Conservation (phyloP, 2,329 filamentous ascomycete genomes). For the Talaromyces albobiverticillius region DNA sequence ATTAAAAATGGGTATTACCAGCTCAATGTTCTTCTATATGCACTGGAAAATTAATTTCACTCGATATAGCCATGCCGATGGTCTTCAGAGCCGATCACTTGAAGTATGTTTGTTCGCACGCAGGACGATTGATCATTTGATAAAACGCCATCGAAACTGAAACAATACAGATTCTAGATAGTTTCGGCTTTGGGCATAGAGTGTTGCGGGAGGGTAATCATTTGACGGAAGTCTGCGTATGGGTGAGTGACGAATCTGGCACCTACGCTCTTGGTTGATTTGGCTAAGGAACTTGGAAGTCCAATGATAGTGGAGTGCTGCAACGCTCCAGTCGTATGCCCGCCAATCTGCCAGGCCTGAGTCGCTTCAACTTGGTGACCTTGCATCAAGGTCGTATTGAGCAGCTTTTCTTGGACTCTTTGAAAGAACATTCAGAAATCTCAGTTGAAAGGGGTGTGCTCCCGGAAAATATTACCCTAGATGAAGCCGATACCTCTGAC, state of each 20-base stretch:
- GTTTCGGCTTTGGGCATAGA: conserved; percentile 64
- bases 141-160: too few relatives aligned
- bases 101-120: too few relatives aligned
- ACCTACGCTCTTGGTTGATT: too few relatives aligned
- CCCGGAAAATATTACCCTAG: conserved; percentile 55
- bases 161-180: conserved; percentile 76
- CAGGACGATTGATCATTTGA: too few relatives aligned
- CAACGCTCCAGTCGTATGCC: conserved; percentile 3
- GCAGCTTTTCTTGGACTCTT: conserved; percentile 62
- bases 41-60: conserved; percentile 46
- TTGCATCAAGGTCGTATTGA: conserved; percentile 72
- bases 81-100: conserved; percentile 63
- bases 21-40: too few relatives aligned
- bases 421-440: conserved; percentile 55
- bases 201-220: conserved; percentile 44
- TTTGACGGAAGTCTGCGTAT: conserved; percentile 8
- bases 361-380: conserved; percentile 54
- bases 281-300: too few relatives aligned
- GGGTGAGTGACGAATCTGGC: too few relatives aligned
- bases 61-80: conserved; percentile 47
- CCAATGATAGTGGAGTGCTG: conserved; percentile 8
- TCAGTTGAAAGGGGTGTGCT: conserved; percentile 60
- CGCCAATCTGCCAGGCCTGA: conserved; percentile 6
- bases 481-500: conserved; percentile 52
- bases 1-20: too few relatives aligned